Evolutionary conservation across 2,329 filamentous ascomycete genomes (phyloP), one percentile per base, ranked within the genome.

Genomic region (Fusarium penzigii): DNA sequence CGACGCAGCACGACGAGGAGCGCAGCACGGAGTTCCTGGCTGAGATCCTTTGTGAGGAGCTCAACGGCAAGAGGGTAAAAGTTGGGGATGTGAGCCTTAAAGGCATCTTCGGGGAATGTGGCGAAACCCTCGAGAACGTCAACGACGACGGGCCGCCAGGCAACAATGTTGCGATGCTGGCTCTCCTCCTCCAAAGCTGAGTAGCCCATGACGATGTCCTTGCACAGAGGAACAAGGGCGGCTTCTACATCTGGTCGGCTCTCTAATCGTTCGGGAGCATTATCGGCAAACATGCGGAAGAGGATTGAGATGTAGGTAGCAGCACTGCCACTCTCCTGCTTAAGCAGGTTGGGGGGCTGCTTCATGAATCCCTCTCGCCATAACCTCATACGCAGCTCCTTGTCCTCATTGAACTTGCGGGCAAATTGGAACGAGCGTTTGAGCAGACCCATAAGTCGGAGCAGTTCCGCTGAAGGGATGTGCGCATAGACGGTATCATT

Each of bases 331-430:
- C 85, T 90, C 75, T 99, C 94, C 70, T 99, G 94, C 76, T 99
- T 99, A 29, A 99, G 82, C 12, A 99, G 79, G 66, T 99, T 99
- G 3, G 94, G 94, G 14, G 94, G 93, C 69, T 99, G 94, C 75
- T 96, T 96, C 94, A 99, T 99, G 79, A 99, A 99, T 1, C 95
- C 94, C 70, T 99, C 94, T 46, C 92, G 83, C 91, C 95, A 99
- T 16, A 99, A 80, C 16, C 90, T 85, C 81, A 96, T 96, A 42
- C 94, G 86, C 38, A 99, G 79, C 61, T 97, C 94, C 73, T 96
- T 96, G 74, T 99, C 92, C 58, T 92, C 91, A 71, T 99, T 99
- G 80, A 99, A 99, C 64, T 88, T 89, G 67, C 95, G 92, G 42
- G 95, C 94, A 63, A 99, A 99, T 53, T 95, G 86, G 74, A 96